These are phyloP conservation scores for Sphaerulina populicola DNA, from an alignment of 2,329 filamentous ascomycete genomes.

Conservation along the genomic window DNA sequence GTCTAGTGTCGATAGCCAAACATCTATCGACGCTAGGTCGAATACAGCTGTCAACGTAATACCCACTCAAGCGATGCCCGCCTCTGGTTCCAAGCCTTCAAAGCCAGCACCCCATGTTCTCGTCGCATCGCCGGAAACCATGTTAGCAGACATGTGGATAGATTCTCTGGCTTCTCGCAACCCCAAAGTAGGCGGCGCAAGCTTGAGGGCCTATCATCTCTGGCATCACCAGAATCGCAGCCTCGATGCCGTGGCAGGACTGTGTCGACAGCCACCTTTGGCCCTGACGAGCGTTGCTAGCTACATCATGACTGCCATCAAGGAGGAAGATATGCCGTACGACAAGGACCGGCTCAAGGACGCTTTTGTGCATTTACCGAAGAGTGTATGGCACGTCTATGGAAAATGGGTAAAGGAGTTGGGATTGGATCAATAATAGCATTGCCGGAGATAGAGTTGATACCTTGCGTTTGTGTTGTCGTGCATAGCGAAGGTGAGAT, in stretches of 20 bases:
- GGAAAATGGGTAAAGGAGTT: constrained; percentile 3
- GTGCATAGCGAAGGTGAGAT: background rate
- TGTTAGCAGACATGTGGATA: constrained; percentile 11
- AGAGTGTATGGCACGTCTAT: constrained; percentile 14
- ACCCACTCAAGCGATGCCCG: background rate
- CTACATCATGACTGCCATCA: constrained; percentile 53
- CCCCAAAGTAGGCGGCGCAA: constrained; percentile 5
- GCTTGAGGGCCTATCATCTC: constrained; percentile 51
- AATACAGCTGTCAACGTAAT: background rate
- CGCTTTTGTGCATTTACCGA: constrained; percentile 23
- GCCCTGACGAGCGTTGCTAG: constrained; percentile 47
- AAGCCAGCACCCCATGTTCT: constrained; percentile 3
- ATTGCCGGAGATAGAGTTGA: background rate
- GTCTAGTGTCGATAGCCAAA: background rate
- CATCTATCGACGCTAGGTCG: background rate
- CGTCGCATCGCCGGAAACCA: constrained; percentile 3
- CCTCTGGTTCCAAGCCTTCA: background rate
- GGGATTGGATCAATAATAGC: constrained; percentile 5
- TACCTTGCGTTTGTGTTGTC: constrained; percentile 1
- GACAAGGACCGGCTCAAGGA: constrained; percentile 30
- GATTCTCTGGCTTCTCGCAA: constrained; percentile 2
- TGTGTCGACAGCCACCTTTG: constrained; percentile 56
- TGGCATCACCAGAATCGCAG: constrained; percentile 52
- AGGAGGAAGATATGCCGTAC: constrained; percentile 45
- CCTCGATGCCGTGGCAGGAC: constrained; percentile 44